A percentile compares a stretch with the other conserved stretches of the same genome.
Conservation (phyloP, 768 basidiomycete species). For the Sporobolomyces phaffii region DNA sequence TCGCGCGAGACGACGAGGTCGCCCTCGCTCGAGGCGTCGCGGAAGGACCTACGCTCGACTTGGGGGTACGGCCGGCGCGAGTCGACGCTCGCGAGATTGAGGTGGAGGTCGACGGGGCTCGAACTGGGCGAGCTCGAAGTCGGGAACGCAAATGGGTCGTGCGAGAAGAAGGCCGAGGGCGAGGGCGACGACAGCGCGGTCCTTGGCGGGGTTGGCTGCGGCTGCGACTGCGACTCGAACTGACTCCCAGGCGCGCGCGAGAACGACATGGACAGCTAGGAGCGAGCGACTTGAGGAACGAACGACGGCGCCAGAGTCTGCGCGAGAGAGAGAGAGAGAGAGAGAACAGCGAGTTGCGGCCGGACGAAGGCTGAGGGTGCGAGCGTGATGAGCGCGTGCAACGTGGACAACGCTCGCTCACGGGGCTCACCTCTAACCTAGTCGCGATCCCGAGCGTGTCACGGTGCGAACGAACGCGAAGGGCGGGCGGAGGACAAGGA, state of each 20-base stretch:
- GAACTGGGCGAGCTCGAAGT: background rate
- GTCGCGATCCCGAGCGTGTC: too few species aligned
- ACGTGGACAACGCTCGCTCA: too few species aligned
- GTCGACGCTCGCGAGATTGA: background rate
- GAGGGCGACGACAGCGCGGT: background rate
- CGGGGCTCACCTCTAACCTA: background rate
- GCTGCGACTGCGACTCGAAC: too few species aligned
- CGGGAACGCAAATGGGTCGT: background rate
- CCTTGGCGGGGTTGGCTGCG: constrained; percentile 12
- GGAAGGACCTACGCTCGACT: constrained; percentile 16
- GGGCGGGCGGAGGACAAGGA: too few species aligned
- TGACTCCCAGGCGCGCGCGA: constrained; percentile 12
- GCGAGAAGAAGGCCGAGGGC: background rate
- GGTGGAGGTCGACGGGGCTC: constrained; percentile 2
- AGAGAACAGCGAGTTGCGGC: background rate
- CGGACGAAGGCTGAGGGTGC: background rate
- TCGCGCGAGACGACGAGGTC: constrained; percentile 21
- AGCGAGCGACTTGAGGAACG: background rate
- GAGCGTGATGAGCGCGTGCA: constrained; percentile 11
- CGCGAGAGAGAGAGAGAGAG: background rate
- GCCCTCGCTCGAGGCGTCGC: constrained; percentile 11
- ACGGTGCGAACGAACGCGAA: too few species aligned
- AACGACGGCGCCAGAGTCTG: background rate
- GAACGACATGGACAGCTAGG: background rate
- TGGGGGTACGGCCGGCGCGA: constrained; percentile 6